Base-by-base conservation (phyloP, 441 rosid species). In the Erysimum pusillum region DNA sequence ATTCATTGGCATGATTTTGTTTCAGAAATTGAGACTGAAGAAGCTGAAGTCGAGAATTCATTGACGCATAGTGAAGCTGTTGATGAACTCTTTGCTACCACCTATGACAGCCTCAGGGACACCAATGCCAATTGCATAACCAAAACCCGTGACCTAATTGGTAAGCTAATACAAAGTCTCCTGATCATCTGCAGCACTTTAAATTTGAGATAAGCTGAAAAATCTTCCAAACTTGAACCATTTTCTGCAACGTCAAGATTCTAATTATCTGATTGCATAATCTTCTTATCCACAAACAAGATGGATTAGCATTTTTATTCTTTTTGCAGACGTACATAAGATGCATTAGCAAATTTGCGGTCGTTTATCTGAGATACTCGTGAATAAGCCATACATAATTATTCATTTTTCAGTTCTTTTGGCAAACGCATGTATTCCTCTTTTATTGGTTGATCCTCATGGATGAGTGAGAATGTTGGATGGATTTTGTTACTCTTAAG, bases 21-120 rank as follows among this genome's bases (percentile, higher is more conserved):
- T 86, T 88, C 75, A 66, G 86, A 72, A 54, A 84, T 66, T 32
- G 89, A 89, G 79, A 65, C 69, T 60, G 73, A 53, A 9, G 91
- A 83, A 80, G 63, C 66, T 79, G 80, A 75, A 42, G 91, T 84
- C 69, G 81, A 78, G 35, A 86, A 84, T 81, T 84, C 83, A 13
- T 53, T 85, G 70, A 85, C 94, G 46, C 81, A 79, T 65, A 73
- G 69, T 69, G 98, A 94, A 87, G 91, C 91, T 68, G 85, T 91
- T 59, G 92, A 92, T 78, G 98, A 92, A 67, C 87, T 96, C 56
- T 93, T 96, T 83, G 78, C 87, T 31, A 90, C 97, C 74, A 90
- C 99, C 62, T 89, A 90, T 58, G 79, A 84, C 83, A 81, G 89
- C 81, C 90, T 96, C 69, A 82, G 74, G 85, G 97, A 96, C 58